Percentiles rank a stretch among this genome's conserved stretches.
phyloP scores from a whole-genome alignment of 73 alveolate genomes.

The Paramecium pentaurelia region DNA sequence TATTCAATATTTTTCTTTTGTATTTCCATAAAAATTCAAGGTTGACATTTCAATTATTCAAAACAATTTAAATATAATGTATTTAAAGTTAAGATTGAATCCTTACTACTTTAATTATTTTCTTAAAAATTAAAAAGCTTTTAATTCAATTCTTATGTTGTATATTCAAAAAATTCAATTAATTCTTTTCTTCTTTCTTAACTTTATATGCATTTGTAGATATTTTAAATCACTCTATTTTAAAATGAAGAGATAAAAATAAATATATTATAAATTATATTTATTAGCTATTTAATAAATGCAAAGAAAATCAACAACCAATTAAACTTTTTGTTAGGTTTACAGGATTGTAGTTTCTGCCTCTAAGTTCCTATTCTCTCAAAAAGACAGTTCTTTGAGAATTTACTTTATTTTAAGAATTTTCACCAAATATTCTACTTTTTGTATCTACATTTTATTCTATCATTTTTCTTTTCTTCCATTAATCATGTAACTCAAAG shows the following conservation, averaged over 20 bases:
- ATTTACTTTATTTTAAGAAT: background rate
- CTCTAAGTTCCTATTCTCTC: background rate
- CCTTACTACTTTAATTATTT: too few species aligned
- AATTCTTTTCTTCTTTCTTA: too few species aligned
- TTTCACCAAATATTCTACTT: background rate
- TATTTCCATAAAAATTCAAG: too few species aligned
- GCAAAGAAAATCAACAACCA: background rate
- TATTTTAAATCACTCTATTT: too few species aligned
- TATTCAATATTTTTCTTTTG: too few species aligned
- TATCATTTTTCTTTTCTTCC: background rate
- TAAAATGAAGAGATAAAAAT: background rate
- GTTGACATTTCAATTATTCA: too few species aligned
- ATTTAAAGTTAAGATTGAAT: too few species aligned
- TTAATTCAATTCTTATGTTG: too few species aligned
- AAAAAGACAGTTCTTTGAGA: background rate
- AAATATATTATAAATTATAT: background rate
- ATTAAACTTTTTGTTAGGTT: background rate
- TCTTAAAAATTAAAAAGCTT: too few species aligned
- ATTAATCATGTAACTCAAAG: background rate
- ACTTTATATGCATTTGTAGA: too few species aligned
- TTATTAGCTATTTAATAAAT: background rate
- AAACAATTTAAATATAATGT: too few species aligned
- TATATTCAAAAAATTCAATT: too few species aligned
- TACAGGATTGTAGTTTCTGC: background rate
- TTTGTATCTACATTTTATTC: background rate